Evolutionary conservation across 768 basidiomycete species (phyloP).

Genomic region (Boletales sp.): DNA sequence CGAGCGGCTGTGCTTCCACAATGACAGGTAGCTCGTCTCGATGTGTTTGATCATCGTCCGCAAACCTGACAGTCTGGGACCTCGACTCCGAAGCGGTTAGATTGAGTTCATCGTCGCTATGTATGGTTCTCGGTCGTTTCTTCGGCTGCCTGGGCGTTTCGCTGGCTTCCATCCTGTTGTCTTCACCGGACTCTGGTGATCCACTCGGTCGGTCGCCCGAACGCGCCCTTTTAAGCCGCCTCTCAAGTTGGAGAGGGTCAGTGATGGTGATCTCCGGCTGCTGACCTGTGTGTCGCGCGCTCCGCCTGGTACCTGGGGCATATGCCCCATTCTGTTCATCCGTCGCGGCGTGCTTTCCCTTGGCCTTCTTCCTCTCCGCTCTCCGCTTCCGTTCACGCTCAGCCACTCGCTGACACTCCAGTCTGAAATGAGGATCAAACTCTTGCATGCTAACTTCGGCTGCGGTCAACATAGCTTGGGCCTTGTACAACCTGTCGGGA

Average conservation of each 20-base stretch:
- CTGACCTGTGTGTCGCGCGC: slow-evolving; percentile 69
- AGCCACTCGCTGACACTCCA: slow-evolving; percentile 90
- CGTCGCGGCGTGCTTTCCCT: slow-evolving; percentile 21
- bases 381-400: slow-evolving; percentile 64
- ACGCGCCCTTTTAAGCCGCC: slow-evolving; percentile 69
- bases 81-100: slow-evolving; percentile 31
- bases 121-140: slow-evolving; percentile 43
- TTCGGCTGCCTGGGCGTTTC: slow-evolving; percentile 45
- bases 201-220: slow-evolving; percentile 53
- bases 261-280: slow-evolving; percentile 70
- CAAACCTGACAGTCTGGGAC: slow-evolving; percentile 50
- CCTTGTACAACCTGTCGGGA: slow-evolving; percentile 70
- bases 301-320: slow-evolving; percentile 59
- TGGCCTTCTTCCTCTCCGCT: slow-evolving; percentile 44
- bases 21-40: slow-evolving; percentile 14
- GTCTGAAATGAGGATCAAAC: slow-evolving; percentile 71
- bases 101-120: slow-evolving; percentile 48
- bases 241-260: slow-evolving; percentile 71
- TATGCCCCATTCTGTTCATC: slow-evolving; percentile 32
- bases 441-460: slow-evolving; percentile 83
- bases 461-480: slow-evolving; percentile 86
- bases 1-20: slow-evolving; percentile 5
- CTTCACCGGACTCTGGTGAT: slow-evolving; percentile 43
- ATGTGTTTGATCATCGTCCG: slow-evolving; percentile 26
- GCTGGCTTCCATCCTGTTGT: slow-evolving; percentile 40